These are phyloP conservation scores for Lanmaoa rubissima DNA, from an alignment of 768 basidiomycete genomes.

Conservation along the genomic window DNA sequence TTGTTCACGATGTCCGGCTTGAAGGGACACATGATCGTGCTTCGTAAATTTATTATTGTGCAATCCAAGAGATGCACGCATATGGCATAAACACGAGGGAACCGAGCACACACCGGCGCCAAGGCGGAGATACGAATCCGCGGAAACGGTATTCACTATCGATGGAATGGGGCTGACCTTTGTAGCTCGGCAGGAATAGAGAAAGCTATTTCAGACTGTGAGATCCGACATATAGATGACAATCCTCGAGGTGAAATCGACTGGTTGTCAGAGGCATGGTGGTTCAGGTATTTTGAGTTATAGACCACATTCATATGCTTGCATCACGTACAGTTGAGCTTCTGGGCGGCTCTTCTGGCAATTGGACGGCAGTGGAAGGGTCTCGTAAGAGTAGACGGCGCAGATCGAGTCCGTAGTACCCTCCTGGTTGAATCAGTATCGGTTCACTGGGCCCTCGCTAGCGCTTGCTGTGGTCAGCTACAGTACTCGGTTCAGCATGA, in stretches of 20 bases:
- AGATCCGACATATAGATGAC: neutral
- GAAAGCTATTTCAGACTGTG: neutral
- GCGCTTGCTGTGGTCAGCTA: neutral
- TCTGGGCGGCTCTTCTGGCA: conserved; percentile 1
- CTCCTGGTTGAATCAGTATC: neutral
- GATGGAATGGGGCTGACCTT: neutral
- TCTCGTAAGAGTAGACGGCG: conserved; percentile 9
- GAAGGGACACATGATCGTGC: conserved; percentile 2
- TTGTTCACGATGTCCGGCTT: conserved; percentile 1
- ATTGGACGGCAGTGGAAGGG: neutral
- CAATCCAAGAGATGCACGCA: neutral
- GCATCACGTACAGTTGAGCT: conserved; percentile 17
- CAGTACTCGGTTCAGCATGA: neutral
- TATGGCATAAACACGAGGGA: conserved; percentile 4
- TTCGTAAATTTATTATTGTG: conserved; percentile 3
- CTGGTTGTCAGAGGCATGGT: neutral
- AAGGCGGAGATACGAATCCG: conserved; percentile 7
- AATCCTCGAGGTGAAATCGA: neutral
- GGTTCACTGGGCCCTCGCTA: neutral
- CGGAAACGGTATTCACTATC: conserved; percentile 1
- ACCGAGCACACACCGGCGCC: conserved; percentile 4
- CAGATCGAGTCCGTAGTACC: neutral
- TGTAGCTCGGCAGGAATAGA: neutral
- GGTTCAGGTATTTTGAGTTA: neutral
- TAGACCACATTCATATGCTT: neutral